Percentiles rank a stretch among this genome's conserved stretches.
Conservation (phyloP, 2,329 filamentous ascomycete genomes). For the Aspergillus felis region DNA sequence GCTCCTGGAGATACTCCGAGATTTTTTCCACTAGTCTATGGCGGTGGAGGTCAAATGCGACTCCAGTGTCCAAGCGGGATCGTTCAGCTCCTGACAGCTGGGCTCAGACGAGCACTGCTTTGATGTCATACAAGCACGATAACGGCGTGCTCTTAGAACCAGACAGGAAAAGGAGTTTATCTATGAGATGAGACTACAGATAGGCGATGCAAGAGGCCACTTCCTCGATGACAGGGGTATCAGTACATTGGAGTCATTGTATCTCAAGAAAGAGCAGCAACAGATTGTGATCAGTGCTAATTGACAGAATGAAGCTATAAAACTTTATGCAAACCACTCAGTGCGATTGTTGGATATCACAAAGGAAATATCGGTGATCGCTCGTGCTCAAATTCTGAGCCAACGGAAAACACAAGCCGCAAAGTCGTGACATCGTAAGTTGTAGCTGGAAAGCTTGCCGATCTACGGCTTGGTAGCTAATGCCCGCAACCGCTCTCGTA, state of each 20-base stretch:
- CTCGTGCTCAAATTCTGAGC: not conserved
- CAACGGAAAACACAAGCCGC: slow-evolving; percentile 5
- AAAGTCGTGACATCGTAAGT: slow-evolving; percentile 24
- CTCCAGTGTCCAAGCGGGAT: too few species aligned
- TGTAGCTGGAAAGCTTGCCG: not conserved
- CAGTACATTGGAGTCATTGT: not conserved
- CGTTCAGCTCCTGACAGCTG: too few species aligned
- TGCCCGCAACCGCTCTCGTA: slow-evolving; percentile 26
- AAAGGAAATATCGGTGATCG: not conserved
- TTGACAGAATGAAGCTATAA: not conserved
- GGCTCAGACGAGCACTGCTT: too few species aligned
- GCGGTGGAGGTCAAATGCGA: too few species aligned
- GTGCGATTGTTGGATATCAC: not conserved
- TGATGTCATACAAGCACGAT: too few species aligned
- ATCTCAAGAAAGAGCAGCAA: not conserved
- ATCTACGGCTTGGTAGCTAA: slow-evolving; percentile 16
- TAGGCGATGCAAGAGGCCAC: not conserved
- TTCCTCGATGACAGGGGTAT: not conserved
- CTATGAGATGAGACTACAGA: too few species aligned
- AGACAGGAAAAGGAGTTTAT: not conserved
- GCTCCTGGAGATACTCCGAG: not conserved
- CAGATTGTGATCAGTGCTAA: not conserved
- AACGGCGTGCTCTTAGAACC: not conserved
- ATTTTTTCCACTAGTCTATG: not conserved
- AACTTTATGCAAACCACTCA: not conserved